Evolutionary conservation across 2,329 filamentous ascomycete species (phyloP), one percentile per base, ranked within the genome.

Genomic region (Fusarium sp.): DNA sequence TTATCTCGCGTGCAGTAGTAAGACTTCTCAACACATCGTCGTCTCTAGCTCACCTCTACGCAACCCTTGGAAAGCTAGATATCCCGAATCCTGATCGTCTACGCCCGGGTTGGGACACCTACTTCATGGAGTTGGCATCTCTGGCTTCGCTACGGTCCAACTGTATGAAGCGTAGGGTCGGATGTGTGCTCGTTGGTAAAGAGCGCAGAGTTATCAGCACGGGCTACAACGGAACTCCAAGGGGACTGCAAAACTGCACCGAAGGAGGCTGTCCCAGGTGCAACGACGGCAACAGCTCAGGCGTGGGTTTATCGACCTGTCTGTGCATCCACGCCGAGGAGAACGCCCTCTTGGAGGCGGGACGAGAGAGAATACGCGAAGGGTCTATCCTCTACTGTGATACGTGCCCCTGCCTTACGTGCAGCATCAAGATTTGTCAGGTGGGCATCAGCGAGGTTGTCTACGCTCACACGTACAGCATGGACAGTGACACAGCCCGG

Each of bases 251-350:
- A 56, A 99, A 99, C 81, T 99, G 96, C 81, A 92, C 91, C 71
- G 92, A 97, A 74, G 96, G 96, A 70, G 96, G 96, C 49, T 99
- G 96, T 84, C 82, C 84, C 13, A 87, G 96, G 48, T 99, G 96
- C 80, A 98, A 99, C 78, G 86, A 87, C 52, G 91, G 88, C 7
- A 85, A 88, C 56, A 85, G 86, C 30, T 84, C 84, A 43, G 96
- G 96, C 23, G 85, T 90, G 45, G 89, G 87, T 1, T 85, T 99
- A 20, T 89, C 90, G 6, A 97, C 95, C 7, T 99, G 96, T 75
- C 85, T 98, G 49, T 99, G 96, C 78, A 88, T 99, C n/a, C 96
- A 99, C 78, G 96, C 96, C 1, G 96, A 99, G 82, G 96, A 99
- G 81, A 99, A 99, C 78, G 96, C 96, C 2, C 84, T 99, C 59